A percentile compares a stretch with the other conserved stretches of the same genome.
Evolutionary conservation across 2,329 filamentous ascomycete species (phyloP).

Genomic region (Cordyceps militaris): DNA sequence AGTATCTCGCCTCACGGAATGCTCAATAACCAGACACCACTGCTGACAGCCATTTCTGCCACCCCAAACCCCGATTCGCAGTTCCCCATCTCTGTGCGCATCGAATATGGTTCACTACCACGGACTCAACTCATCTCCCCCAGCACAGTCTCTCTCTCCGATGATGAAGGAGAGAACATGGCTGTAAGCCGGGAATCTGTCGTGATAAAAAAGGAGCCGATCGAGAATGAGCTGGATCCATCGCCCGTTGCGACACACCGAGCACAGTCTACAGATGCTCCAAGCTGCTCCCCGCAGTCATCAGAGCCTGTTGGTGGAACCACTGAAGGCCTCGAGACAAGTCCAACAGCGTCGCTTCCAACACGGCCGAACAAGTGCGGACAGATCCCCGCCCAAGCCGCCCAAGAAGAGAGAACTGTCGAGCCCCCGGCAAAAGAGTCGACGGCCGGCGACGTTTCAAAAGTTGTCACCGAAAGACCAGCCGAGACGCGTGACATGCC

Average conservation of each 20-base stretch:
- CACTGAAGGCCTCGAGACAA: background rate
- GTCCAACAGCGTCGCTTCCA: background rate
- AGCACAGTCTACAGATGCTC: background rate
- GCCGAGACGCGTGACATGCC: background rate
- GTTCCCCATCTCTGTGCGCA: no score
- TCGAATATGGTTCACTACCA: background rate
- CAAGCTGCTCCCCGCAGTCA: background rate
- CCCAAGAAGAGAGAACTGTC: accelerated
- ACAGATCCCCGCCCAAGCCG: no score
- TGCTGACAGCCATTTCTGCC: no score
- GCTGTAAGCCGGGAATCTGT: no score
- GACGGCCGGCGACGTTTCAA: no score
- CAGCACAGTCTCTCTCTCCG: background rate
- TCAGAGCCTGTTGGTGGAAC: no score
- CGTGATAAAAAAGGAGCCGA: background rate
- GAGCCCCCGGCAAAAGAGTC: background rate
- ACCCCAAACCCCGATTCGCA: no score
- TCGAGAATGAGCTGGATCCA: background rate
- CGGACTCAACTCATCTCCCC: background rate
- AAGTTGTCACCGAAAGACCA: no score
- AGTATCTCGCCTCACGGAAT: no score
- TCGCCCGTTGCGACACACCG: no score
- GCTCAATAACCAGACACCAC: no score
- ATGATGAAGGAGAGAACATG: background rate
- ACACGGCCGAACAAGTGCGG: no score